Base-by-base conservation (phyloP, 208 protist species). In the Trypanosoma scelopori region DNA sequence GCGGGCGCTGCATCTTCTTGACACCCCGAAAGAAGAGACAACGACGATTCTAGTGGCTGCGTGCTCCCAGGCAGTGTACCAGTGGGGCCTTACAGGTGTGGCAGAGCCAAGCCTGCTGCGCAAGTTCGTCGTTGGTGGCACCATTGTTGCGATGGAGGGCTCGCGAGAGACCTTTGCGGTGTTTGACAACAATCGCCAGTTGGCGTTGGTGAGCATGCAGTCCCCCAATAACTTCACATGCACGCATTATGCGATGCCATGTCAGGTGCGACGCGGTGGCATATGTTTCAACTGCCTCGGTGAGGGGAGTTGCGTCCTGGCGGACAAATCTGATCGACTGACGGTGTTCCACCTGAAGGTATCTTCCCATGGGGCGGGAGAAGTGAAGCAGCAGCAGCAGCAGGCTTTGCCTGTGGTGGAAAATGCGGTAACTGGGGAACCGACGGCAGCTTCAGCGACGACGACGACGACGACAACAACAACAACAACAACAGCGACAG, bases 51-150 rank as follows among this genome's bases (percentile, higher is more conserved):
- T 96, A 22, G 53, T 96, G n/a, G 80, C 85, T 35, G 63, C 66
- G 57, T 88, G 74, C 41, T 50, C 27, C 1, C 22, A 43, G 4
- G 70, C 56, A 32, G 72, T 92, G 28, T 93, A 61, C 55, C 75
- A 91, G 65, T 96, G 90, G 85, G 53, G 61, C 42, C 81, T 96
- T 20, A 89, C 71, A 1, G 87, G 82, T 1, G 73, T 81, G 15
- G 73, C 77, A 18, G 87, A 93, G 76, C 90, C 90, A 48, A 73
- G 56, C 57, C 68, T 87, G 69, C 65, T 87, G 52, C 87, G 85
- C 32, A 75, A 65, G 58, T 85, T 92, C 49, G 58, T 68, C 50
- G 82, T 89, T 60, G 78, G 78, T 49, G 49, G 35, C 0, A 32
- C 35, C 43, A 82, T 91, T 70, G 72, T 92, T 37, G 69, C 78